Evolutionary conservation across 306 rosid species (phyloP).

Genomic region (Ceratonia siliqua): DNA sequence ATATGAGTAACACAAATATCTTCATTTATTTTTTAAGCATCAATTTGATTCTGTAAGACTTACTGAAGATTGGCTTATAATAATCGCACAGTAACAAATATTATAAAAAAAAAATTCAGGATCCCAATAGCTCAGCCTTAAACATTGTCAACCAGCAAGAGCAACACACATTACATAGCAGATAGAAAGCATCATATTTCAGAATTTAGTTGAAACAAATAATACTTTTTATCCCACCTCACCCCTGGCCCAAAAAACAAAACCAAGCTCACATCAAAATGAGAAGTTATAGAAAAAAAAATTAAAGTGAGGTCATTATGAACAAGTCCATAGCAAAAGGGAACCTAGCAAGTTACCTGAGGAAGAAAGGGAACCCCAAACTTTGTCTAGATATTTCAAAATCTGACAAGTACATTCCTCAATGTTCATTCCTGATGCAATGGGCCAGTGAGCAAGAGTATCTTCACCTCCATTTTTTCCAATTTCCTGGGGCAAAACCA

Average conservation of each 20-base stretch:
- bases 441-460: slow-evolving; percentile 96
- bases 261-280: neutral
- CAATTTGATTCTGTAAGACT: neutral
- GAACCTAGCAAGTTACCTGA: slow-evolving; percentile 59
- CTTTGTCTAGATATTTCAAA: slow-evolving; percentile 78
- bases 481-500: slow-evolving; percentile 52
- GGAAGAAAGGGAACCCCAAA: slow-evolving; percentile 79
- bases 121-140: neutral
- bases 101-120: neutral
- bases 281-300: neutral
- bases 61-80: neutral
- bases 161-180: slow-evolving; percentile 3
- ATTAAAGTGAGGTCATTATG: neutral
- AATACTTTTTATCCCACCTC: neutral
- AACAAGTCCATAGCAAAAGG: neutral
- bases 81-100: neutral
- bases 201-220: neutral
- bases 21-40: neutral
- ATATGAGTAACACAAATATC: neutral
- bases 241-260: neutral
- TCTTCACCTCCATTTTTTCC: slow-evolving; percentile 95
- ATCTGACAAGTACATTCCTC: slow-evolving; percentile 88
- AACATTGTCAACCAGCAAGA: neutral
- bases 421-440: slow-evolving; percentile 77
- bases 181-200: neutral